phyloP scores from a whole-genome alignment of 2,329 filamentous ascomycete genomes.

The Myriosclerotinia curreyana region DNA sequence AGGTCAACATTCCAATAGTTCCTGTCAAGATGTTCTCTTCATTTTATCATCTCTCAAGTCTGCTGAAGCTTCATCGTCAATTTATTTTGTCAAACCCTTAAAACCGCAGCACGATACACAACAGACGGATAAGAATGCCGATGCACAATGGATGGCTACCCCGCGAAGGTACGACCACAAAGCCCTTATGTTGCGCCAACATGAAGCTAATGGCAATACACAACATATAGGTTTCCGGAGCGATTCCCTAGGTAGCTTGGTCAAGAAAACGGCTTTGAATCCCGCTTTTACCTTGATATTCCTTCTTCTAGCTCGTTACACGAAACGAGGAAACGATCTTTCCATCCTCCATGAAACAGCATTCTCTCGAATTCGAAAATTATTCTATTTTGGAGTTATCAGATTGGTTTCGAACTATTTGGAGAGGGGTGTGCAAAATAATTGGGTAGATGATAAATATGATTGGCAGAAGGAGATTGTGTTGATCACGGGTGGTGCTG shows the following conservation, averaged over 20 bases:
- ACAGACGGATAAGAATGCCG: conserved; percentile 40
- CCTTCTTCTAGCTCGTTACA: conserved; percentile 60
- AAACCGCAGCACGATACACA: conserved; percentile 8
- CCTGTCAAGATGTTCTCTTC: neutral
- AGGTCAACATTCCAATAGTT: neutral
- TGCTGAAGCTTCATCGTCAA: neutral
- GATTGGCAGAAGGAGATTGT: conserved; percentile 68
- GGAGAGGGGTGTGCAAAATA: conserved; percentile 49
- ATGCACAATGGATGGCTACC: conserved; percentile 53
- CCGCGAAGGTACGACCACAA: conserved; percentile 46
- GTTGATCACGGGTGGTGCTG: conserved; percentile 70
- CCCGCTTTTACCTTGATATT: conserved; percentile 62
- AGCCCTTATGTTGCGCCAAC: neutral
- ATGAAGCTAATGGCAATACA: neutral
- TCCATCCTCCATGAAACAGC: conserved; percentile 51
- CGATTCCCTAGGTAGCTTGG: conserved; percentile 56
- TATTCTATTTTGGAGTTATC: conserved; percentile 53
- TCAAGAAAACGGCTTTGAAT: conserved; percentile 62
- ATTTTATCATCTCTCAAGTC: neutral
- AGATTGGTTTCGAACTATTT: conserved; percentile 50
- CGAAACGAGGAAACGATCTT: conserved; percentile 57
- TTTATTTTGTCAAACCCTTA: neutral
- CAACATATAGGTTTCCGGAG: conserved; percentile 48
- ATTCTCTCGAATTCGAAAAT: conserved; percentile 51
- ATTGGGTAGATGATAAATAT: conserved; percentile 53